A percentile compares a stretch with the other conserved stretches of the same genome.
Evolutionary conservation across 148 eudicot genomes (phyloP).

Genomic region (Vaccinium myrtillus): DNA sequence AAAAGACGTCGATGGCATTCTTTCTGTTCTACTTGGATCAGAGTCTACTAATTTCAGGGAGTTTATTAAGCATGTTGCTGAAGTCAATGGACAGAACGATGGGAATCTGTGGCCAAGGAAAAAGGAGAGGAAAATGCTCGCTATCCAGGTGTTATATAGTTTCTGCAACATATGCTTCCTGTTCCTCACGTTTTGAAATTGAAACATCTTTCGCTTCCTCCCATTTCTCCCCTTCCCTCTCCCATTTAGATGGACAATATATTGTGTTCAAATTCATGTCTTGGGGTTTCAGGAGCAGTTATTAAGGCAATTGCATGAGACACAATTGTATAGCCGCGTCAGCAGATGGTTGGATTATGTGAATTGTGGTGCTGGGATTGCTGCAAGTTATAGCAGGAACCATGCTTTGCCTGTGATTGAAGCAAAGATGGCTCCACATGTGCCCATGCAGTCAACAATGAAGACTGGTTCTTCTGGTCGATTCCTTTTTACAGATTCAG

Average conservation of each 20-base stretch:
- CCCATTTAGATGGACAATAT: too few relatives aligned
- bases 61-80: background rate
- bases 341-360: background rate
- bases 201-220: background rate
- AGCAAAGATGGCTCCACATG: background rate
- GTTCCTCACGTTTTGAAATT: background rate
- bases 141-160: background rate
- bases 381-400: background rate
- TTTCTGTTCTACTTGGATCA: background rate
- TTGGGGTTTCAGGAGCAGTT: background rate
- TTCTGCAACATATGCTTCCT: background rate
- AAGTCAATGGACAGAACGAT: background rate
- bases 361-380: background rate
- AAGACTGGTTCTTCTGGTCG: background rate
- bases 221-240: too few relatives aligned
- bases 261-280: background rate
- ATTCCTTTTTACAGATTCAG: background rate
- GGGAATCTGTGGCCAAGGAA: background rate
- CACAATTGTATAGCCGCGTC: background rate
- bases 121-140: too few relatives aligned
- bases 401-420: background rate
- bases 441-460: too few relatives aligned
- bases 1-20: background rate
- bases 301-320: background rate
- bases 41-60: background rate